Evolutionary conservation across 1,284 basidiomycete species (phyloP).

Genomic region (Ganoderma boninense): DNA sequence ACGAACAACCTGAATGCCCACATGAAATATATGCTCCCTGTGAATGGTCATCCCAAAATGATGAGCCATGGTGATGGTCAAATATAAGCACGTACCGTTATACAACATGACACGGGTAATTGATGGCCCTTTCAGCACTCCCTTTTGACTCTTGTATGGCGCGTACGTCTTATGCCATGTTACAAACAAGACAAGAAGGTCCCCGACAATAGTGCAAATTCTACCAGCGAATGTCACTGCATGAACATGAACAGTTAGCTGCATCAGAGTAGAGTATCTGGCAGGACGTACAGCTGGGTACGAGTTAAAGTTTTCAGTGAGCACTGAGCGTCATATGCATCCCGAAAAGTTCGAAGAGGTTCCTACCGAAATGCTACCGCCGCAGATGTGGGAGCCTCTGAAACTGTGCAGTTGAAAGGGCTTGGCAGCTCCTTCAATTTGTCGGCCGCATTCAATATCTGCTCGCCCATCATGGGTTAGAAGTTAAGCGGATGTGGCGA

Average conservation of each 20-base stretch:
- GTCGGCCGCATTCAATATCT: neutral
- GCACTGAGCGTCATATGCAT: neutral
- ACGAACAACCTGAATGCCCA: neutral
- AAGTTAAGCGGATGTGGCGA: neutral
- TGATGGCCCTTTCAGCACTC: neutral
- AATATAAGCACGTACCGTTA: neutral
- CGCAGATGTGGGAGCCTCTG: neutral
- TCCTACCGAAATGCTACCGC: neutral
- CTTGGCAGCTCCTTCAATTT: neutral
- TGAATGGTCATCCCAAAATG: neutral
- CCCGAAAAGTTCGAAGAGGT: neutral
- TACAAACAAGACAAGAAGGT: neutral
- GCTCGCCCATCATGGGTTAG: neutral
- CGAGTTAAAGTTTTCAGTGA: neutral
- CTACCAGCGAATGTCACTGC: neutral
- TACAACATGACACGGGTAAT: neutral
- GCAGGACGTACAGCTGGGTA: neutral
- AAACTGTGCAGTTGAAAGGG: neutral
- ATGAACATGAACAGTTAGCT: too few relatives aligned
- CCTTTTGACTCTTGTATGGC: neutral
- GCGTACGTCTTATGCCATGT: neutral
- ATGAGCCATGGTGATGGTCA: neutral
- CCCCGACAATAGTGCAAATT: neutral
- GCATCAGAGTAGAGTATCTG: neutral
- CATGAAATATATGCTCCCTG: neutral